These are phyloP conservation scores for Chaetomium globosum DNA, from an alignment of 2,329 filamentous ascomycete genomes.

Conservation along the genomic window DNA sequence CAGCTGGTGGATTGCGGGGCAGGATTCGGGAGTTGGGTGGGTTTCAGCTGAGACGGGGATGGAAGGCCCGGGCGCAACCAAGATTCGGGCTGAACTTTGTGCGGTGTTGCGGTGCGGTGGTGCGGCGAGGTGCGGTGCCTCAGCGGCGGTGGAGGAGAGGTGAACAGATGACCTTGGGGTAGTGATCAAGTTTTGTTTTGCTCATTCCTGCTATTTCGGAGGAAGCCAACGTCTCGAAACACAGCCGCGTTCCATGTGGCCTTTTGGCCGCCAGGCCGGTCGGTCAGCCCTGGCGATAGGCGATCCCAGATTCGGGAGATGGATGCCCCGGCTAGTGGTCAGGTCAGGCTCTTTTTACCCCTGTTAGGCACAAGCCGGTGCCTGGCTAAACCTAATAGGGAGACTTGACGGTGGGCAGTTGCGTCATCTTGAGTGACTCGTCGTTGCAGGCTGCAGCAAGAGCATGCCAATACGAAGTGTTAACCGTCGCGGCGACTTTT, in stretches of 20 bases:
- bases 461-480: conserved; percentile 26
- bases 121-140: conserved; percentile 1
- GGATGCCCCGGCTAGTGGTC: conserved; percentile 7
- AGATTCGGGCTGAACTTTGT: background rate
- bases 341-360: conserved; percentile 11
- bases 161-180: background rate
- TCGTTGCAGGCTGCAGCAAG: conserved; percentile 24
- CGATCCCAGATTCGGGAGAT: conserved; percentile 11
- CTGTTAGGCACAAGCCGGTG: conserved; percentile 15
- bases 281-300: conserved; percentile 18
- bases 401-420: background rate
- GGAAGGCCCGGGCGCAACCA: too few species aligned
- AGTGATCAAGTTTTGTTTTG: background rate
- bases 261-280: conserved; percentile 9
- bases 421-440: conserved; percentile 18
- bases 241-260: conserved; percentile 20
- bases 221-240: conserved; percentile 21
- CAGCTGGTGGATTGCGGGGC: background rate
- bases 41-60: background rate
- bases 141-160: background rate
- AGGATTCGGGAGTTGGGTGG: conserved; percentile 1
- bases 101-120: background rate
- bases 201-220: background rate
- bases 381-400: conserved; percentile 28
- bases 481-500: background rate